Base-by-base conservation (phyloP, 176 grass and related monocot genomes). In the Guadua angustifolia region DNA sequence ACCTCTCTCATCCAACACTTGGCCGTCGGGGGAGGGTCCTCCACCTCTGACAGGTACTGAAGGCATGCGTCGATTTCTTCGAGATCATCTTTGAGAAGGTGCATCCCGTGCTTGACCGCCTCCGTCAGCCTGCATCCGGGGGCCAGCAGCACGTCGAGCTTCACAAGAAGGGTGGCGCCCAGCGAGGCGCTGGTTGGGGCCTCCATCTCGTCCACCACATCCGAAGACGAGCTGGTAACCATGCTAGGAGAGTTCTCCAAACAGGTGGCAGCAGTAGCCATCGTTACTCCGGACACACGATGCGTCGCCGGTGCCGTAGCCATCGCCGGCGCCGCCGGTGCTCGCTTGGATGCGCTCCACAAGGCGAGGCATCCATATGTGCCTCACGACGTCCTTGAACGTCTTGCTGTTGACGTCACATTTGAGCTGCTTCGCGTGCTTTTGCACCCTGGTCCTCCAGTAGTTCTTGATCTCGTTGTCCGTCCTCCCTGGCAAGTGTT, bases 381-480 rank as follows among this genome's bases (percentile, higher is more conserved):
- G 82, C 1, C 36, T 39, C 79, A 92, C 83, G 61, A 79, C 79
- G 42, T 86, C 90, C 68, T 86, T 88, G 73, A 92, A 92, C 14
- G 56, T 73, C 3, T 51, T 2, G 90, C 86, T 86, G 16, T 79
- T 79, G 15, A 86, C 86, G 21, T 92, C 90, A 57, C 90, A 89
- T 16, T 74, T 81, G 35, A 92, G 86, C 33, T 83, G 83, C 69
- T 75, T 88, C 0, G 86, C 90, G 49, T 92, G 86, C 83, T 89
- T 92, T 40, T 89, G 90, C 74, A 88, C 86, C 6, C 90, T 49
- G 0, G 90, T 92, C 74, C 90, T 82, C 90, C 90, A 92, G 62
- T 89, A 92, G 45, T 92, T 92, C 61, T 92, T 92, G 42, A 92
- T 89, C 86, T 92, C 90, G 79, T 92, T 92, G 73, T 92, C 90